Base-by-base conservation (phyloP, 2,329 filamentous ascomycete genomes). In the Dothideomycetes sp. region DNA sequence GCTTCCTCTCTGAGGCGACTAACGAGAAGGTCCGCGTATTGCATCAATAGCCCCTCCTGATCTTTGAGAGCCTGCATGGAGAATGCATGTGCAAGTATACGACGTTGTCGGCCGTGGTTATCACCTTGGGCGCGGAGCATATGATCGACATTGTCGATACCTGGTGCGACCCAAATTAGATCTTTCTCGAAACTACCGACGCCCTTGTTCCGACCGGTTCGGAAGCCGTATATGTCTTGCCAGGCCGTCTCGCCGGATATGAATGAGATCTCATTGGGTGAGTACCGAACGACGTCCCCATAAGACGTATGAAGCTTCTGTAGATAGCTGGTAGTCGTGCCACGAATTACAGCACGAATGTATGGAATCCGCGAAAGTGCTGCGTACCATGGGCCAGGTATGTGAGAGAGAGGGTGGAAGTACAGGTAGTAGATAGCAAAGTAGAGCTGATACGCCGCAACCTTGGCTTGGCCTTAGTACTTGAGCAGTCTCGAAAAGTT, bases 211-310 rank as follows among this genome's bases (percentile, higher is more conserved):
- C 60, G 61, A 16, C 60, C 59, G 0, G 45, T 56, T 4, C 54
- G 52, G 46, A 57, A 57, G 10, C 62, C 63, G 44, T 65, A 66
- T 27, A 68, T 62, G 19, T 66, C 64, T 36, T 56, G 55, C 57
- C 60, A 66, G 2, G 62, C 61, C 2, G 57, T 60, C 2, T 66
- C 61, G n/a, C 50, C 59, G 3, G 59, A 57, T 37, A 56, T 65
- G 49, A 66, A 65, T 1, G 63, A 65, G 1, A 67, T 31, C 42
- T 68, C 62, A 19, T 56, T 57, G 0, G 65, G 65, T 0, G 55
- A 52, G 4, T 67, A 44, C 7, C 65, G 56, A 1, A 68, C 62
- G 2, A 59, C 61, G 1, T 63, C 57, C 16, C 66, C 65, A 41
- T 64, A 65, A 36, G 55, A 50, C 9, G 57, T 49, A 36, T 68